phyloP scores from a whole-genome alignment of 2,329 filamentous ascomycete species.

The Ceratocystis alfenasii region DNA sequence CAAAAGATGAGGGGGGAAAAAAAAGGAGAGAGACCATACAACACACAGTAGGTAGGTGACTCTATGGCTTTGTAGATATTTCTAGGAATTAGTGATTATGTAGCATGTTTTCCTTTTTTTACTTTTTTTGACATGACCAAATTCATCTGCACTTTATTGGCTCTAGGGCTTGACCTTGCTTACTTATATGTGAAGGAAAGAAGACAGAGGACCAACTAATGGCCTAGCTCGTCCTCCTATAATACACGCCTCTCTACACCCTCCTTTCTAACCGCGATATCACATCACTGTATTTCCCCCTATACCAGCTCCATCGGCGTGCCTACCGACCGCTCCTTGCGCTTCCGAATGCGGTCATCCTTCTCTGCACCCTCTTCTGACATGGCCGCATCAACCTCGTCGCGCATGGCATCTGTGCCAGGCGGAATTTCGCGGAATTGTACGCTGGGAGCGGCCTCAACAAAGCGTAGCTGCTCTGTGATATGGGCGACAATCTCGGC shows the following conservation, averaged over 20 bases:
- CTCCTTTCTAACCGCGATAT: too few species aligned
- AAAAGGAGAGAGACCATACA: neutral
- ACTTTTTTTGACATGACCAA: neutral
- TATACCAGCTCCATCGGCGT: constrained; percentile 41
- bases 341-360: constrained; percentile 41
- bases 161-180: neutral
- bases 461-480: constrained; percentile 74
- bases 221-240: neutral
- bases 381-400: constrained; percentile 55
- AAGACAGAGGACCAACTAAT: too few species aligned
- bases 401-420: constrained; percentile 55
- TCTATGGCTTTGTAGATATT: neutral
- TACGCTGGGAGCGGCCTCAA: constrained; percentile 74
- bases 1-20: neutral
- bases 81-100: neutral
- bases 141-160: neutral
- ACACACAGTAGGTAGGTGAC: neutral
- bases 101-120: neutral
- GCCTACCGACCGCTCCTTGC: constrained; percentile 46
- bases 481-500: constrained; percentile 65
- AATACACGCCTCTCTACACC: neutral
- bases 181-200: neutral
- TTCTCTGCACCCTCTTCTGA: constrained; percentile 52
- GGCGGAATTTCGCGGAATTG: constrained; percentile 72
- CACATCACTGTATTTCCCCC: neutral